Conservation (phyloP, 345 rosid genomes). For the Citrus australasica region DNA sequence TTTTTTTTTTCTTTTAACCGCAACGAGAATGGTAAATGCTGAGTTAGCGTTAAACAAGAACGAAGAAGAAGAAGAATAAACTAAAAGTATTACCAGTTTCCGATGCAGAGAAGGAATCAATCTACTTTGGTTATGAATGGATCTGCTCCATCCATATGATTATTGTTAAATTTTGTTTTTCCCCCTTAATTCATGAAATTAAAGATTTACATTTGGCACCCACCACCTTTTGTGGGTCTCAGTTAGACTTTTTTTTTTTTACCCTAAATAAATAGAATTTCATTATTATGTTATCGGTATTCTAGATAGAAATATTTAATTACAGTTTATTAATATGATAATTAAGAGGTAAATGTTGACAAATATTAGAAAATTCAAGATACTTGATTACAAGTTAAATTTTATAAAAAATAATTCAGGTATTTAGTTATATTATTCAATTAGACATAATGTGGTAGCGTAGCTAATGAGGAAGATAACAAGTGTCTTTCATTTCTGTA, state of each 20-base stretch:
- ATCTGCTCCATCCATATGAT: neutral
- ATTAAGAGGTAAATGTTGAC: no score
- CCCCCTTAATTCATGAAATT: neutral
- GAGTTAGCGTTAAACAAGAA: neutral
- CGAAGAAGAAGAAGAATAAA: neutral
- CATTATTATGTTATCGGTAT: no score
- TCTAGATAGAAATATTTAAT: no score
- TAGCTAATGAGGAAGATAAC: neutral
- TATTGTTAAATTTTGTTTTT: neutral
- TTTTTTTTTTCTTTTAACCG: neutral
- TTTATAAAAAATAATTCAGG: no score
- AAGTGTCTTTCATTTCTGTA: neutral
- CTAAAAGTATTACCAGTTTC: neutral
- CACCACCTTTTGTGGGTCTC: constrained; percentile 17
- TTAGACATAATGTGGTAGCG: neutral
- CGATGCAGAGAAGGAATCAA: constrained; percentile 4
- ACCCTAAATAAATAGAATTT: no score
- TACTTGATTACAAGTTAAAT: no score
- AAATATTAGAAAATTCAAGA: no score
- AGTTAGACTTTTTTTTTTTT: neutral
- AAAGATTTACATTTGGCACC: constrained; percentile 3
- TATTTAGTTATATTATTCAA: no score
- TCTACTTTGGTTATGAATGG: neutral
- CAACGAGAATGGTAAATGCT: neutral
- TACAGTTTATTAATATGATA: no score